Base-by-base conservation (phyloP, 176 grass and related monocot species). In the Aegilops longissima region DNA sequence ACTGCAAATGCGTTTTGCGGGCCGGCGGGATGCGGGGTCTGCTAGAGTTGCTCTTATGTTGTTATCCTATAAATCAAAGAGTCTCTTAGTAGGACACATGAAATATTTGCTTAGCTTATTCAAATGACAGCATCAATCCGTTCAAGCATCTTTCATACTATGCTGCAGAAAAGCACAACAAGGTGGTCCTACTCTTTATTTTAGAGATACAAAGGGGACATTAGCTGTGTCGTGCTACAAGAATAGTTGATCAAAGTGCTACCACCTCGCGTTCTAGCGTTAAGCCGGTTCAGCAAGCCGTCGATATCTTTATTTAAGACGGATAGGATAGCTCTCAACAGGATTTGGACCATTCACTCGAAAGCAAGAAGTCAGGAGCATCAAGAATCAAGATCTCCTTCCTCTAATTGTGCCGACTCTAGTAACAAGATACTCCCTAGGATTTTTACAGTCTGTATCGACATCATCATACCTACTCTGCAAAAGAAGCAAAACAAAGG, bases 401-500 rank as follows among this genome's bases (percentile, higher is more conserved):
- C 38, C 24, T 42, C 2, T 11, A 20, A 6, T 6, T 23, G 70
- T 73, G n/a, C 11, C 33, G 44, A 42, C 45, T 81, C 30, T 20
- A 81, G 78, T 82, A 47, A 89, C 77, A 79, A 51, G 8, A 44
- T 68, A 18, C 24, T 25, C 63, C 63, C 36, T 20, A 51, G 61
- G 62, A 18, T 20, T 81, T 66, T 84, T 76, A 49, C 70, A 82
- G 77, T 44, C 76, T 89, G 78, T 59, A 21, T 21, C 31, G 78
- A 27, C 64, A 83, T 61, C 52, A 78, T 54, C 78, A 86, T 62
- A 62, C n/a, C 10, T 63, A 39, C 12, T 61, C 62, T 82, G 63
- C 64, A 30, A 90, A 86, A 86, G 88, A 82, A 70, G 70, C 14
- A 75, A 68, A 42, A 42, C 76, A 33, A 72, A 80, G 30, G 24